These are phyloP conservation scores for Emericellopsis atlantica DNA, from an alignment of 2,329 filamentous ascomycete genomes.

Conservation along the genomic window DNA sequence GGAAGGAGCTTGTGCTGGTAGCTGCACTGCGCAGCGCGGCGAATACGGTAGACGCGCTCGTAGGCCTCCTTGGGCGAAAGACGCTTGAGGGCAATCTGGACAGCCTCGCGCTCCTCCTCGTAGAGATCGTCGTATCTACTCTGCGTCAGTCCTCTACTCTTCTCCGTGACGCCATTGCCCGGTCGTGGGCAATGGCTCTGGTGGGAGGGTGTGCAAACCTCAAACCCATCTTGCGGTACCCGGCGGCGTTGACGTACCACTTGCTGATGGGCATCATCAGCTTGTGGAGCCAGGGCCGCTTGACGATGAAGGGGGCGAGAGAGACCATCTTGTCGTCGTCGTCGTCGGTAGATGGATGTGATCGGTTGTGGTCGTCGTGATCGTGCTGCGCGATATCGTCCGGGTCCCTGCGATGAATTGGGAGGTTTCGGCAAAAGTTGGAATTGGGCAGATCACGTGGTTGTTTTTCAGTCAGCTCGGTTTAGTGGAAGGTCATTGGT, in stretches of 20 bases:
- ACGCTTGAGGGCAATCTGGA: constrained; percentile 81
- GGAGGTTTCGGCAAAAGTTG: constrained; percentile 3
- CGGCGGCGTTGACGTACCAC: constrained; percentile 82
- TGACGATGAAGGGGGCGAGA: constrained; percentile 61
- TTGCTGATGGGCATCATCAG: constrained; percentile 68
- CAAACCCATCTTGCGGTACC: constrained; percentile 89
- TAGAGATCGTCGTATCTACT: constrained; percentile 88
- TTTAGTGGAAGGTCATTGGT: no score
- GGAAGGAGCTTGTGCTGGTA: constrained; percentile 52
- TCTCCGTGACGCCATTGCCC: not conserved
- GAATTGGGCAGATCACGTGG: constrained; percentile 2
- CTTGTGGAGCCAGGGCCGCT: constrained; percentile 73
- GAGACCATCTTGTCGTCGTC: constrained; percentile 47
- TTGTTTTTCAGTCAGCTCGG: not conserved
- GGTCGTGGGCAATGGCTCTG: not conserved
- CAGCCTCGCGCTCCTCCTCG: constrained; percentile 78
- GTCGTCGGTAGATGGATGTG: not conserved
- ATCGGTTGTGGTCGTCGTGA: not conserved
- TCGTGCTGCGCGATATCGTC: not conserved
- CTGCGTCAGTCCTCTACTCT: constrained; percentile 8
- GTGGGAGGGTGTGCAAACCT: constrained; percentile 9
- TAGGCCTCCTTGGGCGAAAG: constrained; percentile 83
- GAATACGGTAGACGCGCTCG: constrained; percentile 94
- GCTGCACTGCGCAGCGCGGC: constrained; percentile 76
- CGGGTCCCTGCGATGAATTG: not conserved